A percentile compares a stretch with the other conserved stretches of the same genome.
These are phyloP conservation scores for Yarrowia sp. DNA, from an alignment of 805 yeast genomes.

Conservation along the genomic window DNA sequence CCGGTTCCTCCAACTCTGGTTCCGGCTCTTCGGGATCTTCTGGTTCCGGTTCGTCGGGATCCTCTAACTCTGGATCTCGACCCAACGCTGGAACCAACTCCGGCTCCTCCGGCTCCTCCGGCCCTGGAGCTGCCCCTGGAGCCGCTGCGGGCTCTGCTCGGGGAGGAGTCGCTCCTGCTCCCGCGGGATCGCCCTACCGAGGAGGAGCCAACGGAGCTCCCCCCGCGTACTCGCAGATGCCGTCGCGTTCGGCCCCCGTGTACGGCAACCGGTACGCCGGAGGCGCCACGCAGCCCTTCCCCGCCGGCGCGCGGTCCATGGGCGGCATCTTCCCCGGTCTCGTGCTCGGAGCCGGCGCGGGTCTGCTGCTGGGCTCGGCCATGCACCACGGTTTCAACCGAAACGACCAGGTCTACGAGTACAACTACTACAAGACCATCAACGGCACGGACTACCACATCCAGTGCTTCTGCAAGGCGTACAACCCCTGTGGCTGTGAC, in stretches of 20 bases:
- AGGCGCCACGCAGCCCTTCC: conserved; percentile 40
- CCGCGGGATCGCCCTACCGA: conserved; percentile 31
- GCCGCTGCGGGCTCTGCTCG: conserved; percentile 6
- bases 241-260: conserved; percentile 37
- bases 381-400: conserved; percentile 35
- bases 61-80: conserved; percentile 24
- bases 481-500: conserved; percentile 44
- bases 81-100: conserved; percentile 34
- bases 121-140: background rate
- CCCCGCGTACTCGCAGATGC: conserved; percentile 30
- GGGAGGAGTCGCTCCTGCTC: conserved; percentile 26
- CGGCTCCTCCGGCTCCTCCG: conserved; percentile 22
- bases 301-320: conserved; percentile 39
- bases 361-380: conserved; percentile 18
- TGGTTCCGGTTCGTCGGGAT: conserved; percentile 16
- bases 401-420: conserved; percentile 41
- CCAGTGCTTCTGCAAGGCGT: conserved; percentile 42
- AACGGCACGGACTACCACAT: conserved; percentile 43
- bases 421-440: conserved; percentile 42
- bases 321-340: conserved; percentile 40
- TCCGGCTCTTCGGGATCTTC: conserved; percentile 32
- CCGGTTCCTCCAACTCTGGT: background rate
- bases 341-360: conserved; percentile 38
- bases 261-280: conserved; percentile 40
- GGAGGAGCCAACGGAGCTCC: conserved; percentile 29